Conservation (phyloP, 1,139 yeast species). For the Eremothecium sinecaudum region DNA sequence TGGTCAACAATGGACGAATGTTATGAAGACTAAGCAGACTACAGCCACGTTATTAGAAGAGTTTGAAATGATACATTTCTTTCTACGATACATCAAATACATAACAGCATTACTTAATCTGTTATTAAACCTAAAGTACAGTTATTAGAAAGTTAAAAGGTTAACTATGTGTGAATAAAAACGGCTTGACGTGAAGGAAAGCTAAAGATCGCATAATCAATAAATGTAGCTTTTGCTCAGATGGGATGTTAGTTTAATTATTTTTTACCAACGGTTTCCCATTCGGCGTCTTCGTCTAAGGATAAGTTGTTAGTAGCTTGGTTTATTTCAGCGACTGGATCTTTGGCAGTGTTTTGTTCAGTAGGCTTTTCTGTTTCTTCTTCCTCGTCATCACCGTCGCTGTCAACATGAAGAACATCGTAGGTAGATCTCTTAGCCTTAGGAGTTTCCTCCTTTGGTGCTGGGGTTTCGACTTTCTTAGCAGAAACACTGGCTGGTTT, state of each 20-base stretch:
- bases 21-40: too few species aligned
- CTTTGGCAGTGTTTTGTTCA: constrained; percentile 10
- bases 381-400: constrained; percentile 41
- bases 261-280: constrained; percentile 57
- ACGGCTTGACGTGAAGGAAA: not conserved
- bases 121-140: constrained; percentile 5
- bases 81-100: too few species aligned
- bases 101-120: too few species aligned
- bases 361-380: constrained; percentile 17
- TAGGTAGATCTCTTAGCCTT: constrained; percentile 50
- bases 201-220: too few species aligned
- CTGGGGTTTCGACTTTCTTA: constrained; percentile 6
- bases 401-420: constrained; percentile 59
- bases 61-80: too few species aligned
- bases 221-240: too few species aligned
- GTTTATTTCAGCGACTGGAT: constrained; percentile 33
- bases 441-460: constrained; percentile 34
- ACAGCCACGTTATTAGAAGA: too few species aligned
- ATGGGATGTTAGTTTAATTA: too few species aligned
- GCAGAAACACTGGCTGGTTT: constrained; percentile 24
- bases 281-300: constrained; percentile 36
- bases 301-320: constrained; percentile 36
- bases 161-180: not conserved
- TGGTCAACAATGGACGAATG: too few species aligned
- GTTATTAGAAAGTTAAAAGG: constrained; percentile 1